phyloP scores from a whole-genome alignment of 2,329 filamentous ascomycete species.

The Colletotrichum neosansevieriae region DNA sequence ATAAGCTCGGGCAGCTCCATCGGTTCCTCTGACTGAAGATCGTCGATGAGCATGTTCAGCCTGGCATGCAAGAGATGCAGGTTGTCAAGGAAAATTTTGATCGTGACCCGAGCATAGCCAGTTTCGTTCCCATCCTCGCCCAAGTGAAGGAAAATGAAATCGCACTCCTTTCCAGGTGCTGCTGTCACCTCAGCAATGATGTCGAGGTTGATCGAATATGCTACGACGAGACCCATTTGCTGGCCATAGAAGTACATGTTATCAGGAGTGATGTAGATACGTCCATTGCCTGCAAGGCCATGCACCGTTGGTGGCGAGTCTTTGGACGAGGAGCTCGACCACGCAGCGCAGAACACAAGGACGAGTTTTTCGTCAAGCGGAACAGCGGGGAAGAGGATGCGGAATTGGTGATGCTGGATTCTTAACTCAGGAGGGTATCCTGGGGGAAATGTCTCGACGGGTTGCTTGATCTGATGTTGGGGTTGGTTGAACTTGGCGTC shows the following conservation, averaged over 20 bases:
- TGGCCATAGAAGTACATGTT: conserved; percentile 98
- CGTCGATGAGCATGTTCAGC: conserved; percentile 86
- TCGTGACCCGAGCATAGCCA: conserved; percentile 79
- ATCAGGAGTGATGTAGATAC: conserved; percentile 87
- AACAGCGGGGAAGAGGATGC: conserved; percentile 88
- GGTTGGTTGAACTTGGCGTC: conserved; percentile 50
- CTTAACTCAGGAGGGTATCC: conserved; percentile 86
- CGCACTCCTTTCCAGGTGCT: conserved; percentile 89
- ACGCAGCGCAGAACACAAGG: conserved; percentile 92
- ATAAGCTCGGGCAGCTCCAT: conserved; percentile 78
- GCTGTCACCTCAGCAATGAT: conserved; percentile 90
- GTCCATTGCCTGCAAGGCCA: conserved; percentile 73
- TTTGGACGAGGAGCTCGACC: conserved; percentile 68
- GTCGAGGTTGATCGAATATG: conserved; percentile 80
- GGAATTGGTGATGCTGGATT: conserved; percentile 92
- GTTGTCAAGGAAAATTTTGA: conserved; percentile 94
- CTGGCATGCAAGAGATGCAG: conserved; percentile 84
- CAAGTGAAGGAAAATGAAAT: conserved; percentile 89
- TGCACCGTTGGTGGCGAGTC: conserved; percentile 54
- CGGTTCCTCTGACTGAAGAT: conserved; percentile 78
- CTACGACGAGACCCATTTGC: conserved; percentile 89
- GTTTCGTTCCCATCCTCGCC: conserved; percentile 71
- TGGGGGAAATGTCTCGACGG: conserved; percentile 71
- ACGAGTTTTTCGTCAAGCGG: conserved; percentile 84
- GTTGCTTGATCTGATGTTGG: conserved; percentile 46